Base-by-base conservation (phyloP, 805 yeast genomes). In the Phaffomyces opuntiae region DNA sequence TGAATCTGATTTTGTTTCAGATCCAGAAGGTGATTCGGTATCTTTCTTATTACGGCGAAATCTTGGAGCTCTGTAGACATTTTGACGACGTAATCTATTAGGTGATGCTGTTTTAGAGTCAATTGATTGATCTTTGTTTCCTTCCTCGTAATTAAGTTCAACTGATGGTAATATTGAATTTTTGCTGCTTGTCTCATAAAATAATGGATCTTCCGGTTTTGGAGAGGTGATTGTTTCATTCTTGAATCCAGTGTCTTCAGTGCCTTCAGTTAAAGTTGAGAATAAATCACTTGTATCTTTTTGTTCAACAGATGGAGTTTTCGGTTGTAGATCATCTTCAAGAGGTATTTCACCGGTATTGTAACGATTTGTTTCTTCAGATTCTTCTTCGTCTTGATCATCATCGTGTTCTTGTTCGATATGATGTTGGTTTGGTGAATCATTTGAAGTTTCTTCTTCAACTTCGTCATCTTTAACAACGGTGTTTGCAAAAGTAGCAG, bases 21-120 rank as follows among this genome's bases (percentile, higher is more conserved):
- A 16, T 16, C 11, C n/a, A 9, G 25, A 16, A 9, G 2, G 17
- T 7, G 7, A n/a, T n/a, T 19, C 8, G 4, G 24, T 13, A 11
- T 34, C 46, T 7, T 46, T 29, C 41, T 50, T 52, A 35, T 59
- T 59, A 32, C 74, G 67, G 45, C 75, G 73, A 26, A 63, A 58
- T 50, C 81, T 68, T 37, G 79, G 72, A 1, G 77, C 73, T 47
- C 72, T 69, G 51, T 73, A 69, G 25, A 78, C 60, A 35, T 70
- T 68, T 19, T 68, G 63, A 31, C 73, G 75, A 39, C 69, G 64
- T 11, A 65, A 62, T 50, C 65, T 68, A 37, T 68, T 63, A 27
- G 75, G 73, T 3, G 76, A 69, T 3, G 33, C 9, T 5, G 46
- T 31, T 13, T 40, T 40, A 3, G 21, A 31, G 7, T 38, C 41